A percentile compares a stretch with the other conserved stretches of the same genome.
These are phyloP conservation scores for Hypoxylon intermedium DNA, from an alignment of 495 filamentous ascomycete species.

Conservation along the genomic window DNA sequence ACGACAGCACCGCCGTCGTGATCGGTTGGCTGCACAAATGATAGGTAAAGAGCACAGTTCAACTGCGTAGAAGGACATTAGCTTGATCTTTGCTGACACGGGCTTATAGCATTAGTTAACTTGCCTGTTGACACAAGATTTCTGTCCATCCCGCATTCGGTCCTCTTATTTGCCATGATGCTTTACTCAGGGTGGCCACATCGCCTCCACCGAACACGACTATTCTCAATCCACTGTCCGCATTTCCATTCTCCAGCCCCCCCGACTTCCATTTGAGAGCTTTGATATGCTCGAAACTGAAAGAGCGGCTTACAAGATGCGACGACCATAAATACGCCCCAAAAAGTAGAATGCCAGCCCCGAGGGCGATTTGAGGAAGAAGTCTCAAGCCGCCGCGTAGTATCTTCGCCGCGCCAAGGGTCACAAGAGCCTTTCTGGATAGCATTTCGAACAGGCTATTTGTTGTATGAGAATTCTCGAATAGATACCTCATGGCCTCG, in stretches of 20 bases:
- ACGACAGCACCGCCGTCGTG: conserved; percentile 27
- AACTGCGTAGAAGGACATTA: conserved; percentile 39
- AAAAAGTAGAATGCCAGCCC: conserved; percentile 27
- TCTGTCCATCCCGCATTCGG: conserved; percentile 37
- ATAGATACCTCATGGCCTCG: conserved; percentile 5
- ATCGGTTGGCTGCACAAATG: conserved; percentile 41
- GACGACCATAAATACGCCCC: conserved; percentile 32
- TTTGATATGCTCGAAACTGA: conserved; percentile 6
- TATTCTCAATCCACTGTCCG: conserved; percentile 32
- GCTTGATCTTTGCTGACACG: neutral
- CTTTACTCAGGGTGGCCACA: conserved; percentile 36
- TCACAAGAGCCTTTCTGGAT: conserved; percentile 7
- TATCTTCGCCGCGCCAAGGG: conserved; percentile 17
- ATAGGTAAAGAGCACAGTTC: conserved; percentile 42
- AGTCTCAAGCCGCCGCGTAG: conserved; percentile 38
- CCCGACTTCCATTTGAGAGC: conserved; percentile 30
- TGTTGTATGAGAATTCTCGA: conserved; percentile 6
- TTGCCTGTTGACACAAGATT: conserved; percentile 38
- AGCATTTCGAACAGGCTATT: conserved; percentile 14
- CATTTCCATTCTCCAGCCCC: neutral
- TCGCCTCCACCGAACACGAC: conserved; percentile 47
- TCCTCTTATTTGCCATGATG: conserved; percentile 9
- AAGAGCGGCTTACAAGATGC: conserved; percentile 6
- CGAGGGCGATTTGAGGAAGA: conserved; percentile 34
- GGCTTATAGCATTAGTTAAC: neutral